phyloP scores from a whole-genome alignment of 495 filamentous ascomycete species.

The Lepraria neglecta region DNA sequence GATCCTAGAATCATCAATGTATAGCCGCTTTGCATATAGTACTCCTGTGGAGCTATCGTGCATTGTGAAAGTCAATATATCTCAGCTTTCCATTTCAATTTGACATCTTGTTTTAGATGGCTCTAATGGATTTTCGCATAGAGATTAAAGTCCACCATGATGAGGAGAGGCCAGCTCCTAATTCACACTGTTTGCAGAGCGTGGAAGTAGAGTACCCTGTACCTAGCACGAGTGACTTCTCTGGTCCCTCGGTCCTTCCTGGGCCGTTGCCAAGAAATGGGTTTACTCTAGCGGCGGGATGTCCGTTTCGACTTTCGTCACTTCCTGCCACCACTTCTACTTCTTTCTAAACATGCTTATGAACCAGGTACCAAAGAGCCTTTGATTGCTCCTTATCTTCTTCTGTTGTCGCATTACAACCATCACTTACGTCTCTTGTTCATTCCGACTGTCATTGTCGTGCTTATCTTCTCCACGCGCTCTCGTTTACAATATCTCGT shows the following conservation, averaged over 20 bases:
- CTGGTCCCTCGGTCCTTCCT: neutral
- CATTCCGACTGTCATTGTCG: neutral
- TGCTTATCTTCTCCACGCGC: neutral
- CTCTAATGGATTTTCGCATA: neutral
- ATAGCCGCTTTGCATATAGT: neutral
- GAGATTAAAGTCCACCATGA: neutral
- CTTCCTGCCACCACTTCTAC: neutral
- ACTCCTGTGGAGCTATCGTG: neutral
- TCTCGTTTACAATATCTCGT: constrained; percentile 1
- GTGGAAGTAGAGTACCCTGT: neutral
- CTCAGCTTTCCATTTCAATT: neutral
- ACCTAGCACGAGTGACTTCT: neutral
- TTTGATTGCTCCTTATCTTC: constrained; percentile 1
- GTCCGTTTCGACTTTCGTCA: constrained; percentile 4
- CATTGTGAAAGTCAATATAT: constrained; percentile 12
- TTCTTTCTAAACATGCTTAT: neutral
- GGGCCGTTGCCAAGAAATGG: constrained; percentile 6
- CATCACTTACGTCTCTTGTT: neutral
- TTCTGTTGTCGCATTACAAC: neutral
- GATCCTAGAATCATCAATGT: neutral
- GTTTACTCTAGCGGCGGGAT: constrained; percentile 2
- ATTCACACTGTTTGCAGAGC: neutral
- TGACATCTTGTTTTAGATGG: neutral
- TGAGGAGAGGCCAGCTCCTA: neutral
- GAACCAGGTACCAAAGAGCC: neutral